A percentile compares a stretch with the other conserved stretches of the same genome.
Conservation (phyloP, 257 asterid genomes). For the Henckelia pumila region DNA sequence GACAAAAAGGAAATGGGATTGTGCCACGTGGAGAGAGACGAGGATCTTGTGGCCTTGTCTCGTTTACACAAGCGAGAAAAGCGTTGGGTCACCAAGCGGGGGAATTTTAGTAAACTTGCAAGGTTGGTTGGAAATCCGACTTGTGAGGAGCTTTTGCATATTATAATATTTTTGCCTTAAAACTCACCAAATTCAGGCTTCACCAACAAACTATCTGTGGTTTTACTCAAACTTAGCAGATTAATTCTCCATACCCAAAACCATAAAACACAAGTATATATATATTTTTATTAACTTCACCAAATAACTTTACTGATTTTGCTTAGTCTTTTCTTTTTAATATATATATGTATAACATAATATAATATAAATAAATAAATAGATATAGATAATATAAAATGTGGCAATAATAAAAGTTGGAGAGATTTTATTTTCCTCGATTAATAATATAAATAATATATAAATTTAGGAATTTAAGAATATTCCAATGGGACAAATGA, state of each 20-base stretch:
- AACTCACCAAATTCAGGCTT: slow-evolving; percentile 41
- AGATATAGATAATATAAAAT: no score
- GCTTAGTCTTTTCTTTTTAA: no score
- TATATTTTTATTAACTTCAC: no score
- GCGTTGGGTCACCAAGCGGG: slow-evolving; percentile 74
- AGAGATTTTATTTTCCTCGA: no score
- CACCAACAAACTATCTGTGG: slow-evolving; percentile 42
- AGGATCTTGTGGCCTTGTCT: slow-evolving; percentile 50
- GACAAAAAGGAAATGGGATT: slow-evolving; percentile 36
- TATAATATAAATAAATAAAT: no score
- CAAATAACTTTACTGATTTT: no score
- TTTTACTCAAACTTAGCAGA: slow-evolving; percentile 51
- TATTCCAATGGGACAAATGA: no score
- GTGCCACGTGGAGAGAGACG: slow-evolving; percentile 61
- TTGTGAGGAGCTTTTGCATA: neutral
- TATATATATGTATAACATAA: no score
- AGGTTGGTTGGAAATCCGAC: slow-evolving; percentile 33
- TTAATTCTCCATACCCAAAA: slow-evolving; percentile 28
- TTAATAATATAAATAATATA: no score
- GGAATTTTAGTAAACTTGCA: slow-evolving; percentile 35
- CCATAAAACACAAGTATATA: neutral
- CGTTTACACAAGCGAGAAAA: slow-evolving; percentile 56
- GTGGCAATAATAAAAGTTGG: no score
- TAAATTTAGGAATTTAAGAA: no score
- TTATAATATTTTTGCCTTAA: slow-evolving; percentile 26